phyloP scores from a whole-genome alignment of 768 basidiomycete species.

The Tylopilus subfusipes region DNA sequence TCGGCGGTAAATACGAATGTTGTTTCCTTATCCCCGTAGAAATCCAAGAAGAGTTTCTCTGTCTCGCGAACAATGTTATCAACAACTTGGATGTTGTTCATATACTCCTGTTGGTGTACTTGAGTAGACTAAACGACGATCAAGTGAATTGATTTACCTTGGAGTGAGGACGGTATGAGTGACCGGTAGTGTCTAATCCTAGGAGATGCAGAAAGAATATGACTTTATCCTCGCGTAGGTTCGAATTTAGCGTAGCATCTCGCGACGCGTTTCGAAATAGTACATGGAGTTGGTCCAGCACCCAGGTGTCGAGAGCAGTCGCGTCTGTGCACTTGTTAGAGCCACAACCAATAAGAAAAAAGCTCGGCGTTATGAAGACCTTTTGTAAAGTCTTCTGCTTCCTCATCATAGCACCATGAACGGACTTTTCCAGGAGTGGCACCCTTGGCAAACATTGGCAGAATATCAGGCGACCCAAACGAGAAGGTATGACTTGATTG shows the following conservation, averaged over 20 bases:
- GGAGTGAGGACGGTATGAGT: constrained; percentile 82
- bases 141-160: constrained; percentile 39
- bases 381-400: constrained; percentile 84
- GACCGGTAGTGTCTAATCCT: constrained; percentile 83
- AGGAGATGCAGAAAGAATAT: constrained; percentile 83
- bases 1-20: constrained; percentile 82
- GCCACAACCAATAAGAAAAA: background rate
- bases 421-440: constrained; percentile 66
- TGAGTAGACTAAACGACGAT: background rate
- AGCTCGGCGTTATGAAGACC: constrained; percentile 36
- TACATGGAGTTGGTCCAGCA: constrained; percentile 59
- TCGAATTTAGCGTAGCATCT: constrained; percentile 44
- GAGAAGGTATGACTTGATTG: constrained; percentile 74
- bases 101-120: constrained; percentile 62
- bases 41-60: constrained; percentile 57
- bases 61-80: constrained; percentile 69
- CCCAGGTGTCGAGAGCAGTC: constrained; percentile 74
- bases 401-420: constrained; percentile 73
- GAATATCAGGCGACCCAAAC: constrained; percentile 85
- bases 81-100: constrained; percentile 78
- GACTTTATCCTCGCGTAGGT: constrained; percentile 56
- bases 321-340: constrained; percentile 49
- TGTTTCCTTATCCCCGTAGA: constrained; percentile 67
- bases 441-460: constrained; percentile 83
- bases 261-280: constrained; percentile 63